Conservation (phyloP, 1,139 yeast species). For the Entelexis paramagnoliae region DNA sequence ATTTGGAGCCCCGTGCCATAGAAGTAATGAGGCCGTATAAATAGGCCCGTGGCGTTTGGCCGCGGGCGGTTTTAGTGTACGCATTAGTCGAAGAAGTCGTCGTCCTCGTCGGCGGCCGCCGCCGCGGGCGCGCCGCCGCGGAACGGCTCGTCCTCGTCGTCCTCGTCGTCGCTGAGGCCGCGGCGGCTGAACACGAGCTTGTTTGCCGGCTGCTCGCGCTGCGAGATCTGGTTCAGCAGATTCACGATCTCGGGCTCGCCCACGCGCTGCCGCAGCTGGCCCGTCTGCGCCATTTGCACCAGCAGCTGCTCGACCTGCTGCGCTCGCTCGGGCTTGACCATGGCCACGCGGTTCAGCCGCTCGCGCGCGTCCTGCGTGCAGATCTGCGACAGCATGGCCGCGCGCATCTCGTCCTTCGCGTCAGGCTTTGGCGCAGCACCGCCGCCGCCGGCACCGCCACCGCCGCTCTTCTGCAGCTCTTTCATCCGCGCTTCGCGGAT, state of each 20-base stretch:
- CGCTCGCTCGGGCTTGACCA: constrained; percentile 88
- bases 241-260: constrained; percentile 72
- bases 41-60: no score
- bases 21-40: no score
- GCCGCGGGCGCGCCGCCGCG: background rate
- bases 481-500: constrained; percentile 25
- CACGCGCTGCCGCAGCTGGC: constrained; percentile 63
- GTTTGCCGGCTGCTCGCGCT: constrained; percentile 60
- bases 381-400: constrained; percentile 48
- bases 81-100: constrained; percentile 31
- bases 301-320: constrained; percentile 70
- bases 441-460: constrained; percentile 13
- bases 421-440: constrained; percentile 12
- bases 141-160: constrained; percentile 19
- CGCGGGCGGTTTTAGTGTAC: no score
- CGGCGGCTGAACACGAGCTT: constrained; percentile 42
- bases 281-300: constrained; percentile 62
- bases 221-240: constrained; percentile 69
- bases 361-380: constrained; percentile 79
- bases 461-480: constrained; percentile 18
- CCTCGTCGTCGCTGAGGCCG: constrained; percentile 23
- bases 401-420: constrained; percentile 31
- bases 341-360: constrained; percentile 71
- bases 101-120: constrained; percentile 27
- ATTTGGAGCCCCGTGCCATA: no score